A percentile compares a stretch with the other conserved stretches of the same genome.
Evolutionary conservation across 441 rosid species (phyloP).

Genomic region (Corymbia citriodora): DNA sequence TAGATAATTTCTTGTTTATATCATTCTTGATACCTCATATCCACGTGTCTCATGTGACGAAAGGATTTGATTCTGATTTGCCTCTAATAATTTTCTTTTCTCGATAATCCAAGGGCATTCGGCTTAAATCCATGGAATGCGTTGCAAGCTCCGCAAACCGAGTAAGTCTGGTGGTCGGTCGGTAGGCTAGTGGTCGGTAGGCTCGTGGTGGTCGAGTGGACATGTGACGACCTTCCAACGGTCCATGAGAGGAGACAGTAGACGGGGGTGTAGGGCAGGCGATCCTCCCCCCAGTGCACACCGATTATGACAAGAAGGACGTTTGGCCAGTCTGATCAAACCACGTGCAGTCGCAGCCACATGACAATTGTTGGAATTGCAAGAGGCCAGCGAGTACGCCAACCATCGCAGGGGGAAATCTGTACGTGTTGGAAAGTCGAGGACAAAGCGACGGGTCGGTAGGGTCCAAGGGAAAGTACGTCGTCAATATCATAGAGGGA

Average conservation of each 20-base stretch:
- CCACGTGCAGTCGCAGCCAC: neutral
- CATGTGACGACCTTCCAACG: no score
- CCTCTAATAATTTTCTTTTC: neutral
- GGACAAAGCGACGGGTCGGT: neutral
- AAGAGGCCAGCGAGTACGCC: neutral
- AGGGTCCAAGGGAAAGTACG: neutral
- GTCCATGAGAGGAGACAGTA: no score
- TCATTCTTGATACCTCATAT: neutral
- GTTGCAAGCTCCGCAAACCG: neutral
- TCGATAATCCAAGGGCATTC: neutral
- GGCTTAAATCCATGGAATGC: neutral
- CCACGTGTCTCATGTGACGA: neutral
- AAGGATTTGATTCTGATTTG: neutral
- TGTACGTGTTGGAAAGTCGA: neutral
- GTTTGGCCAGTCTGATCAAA: neutral
- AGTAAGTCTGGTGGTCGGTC: neutral
- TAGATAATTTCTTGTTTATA: neutral
- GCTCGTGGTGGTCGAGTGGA: neutral
- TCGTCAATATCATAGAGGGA: neutral
- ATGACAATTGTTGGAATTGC: neutral
- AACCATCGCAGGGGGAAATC: neutral
- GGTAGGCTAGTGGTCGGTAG: no score
- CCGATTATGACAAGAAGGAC: no score
- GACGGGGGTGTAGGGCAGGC: no score
- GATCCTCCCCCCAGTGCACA: no score